Evolutionary conservation across 2,329 filamentous ascomycete species (phyloP), one percentile per base, ranked within the genome.

Genomic region (Phoma sp.): DNA sequence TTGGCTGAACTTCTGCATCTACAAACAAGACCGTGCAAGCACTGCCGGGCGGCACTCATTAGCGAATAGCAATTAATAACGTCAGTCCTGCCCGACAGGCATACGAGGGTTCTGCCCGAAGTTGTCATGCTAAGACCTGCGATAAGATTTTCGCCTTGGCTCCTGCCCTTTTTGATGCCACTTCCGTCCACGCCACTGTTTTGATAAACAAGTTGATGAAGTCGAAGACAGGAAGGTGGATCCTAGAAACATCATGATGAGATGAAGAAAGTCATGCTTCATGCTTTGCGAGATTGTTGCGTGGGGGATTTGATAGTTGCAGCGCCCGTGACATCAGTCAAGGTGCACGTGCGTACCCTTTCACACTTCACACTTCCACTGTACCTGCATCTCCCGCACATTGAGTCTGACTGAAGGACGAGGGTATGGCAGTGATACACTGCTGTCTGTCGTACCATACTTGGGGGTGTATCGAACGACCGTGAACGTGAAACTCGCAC

Each of bases 111-210:
- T 49, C 40, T 48, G 26, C 7, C 51, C 45, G 18, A 37, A 52
- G 48, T 46, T 17, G 40, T 53, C 43, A 46, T 48, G 48, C 54
- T 52, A 53, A 57, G 54, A 57, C 43, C n/a, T 34, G 43, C 47
- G 54, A 57, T 57, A 57, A 52, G 54, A 47, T 45, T 45, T 57
- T 38, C 18, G 48, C 37, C 42, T 47, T 53, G 48, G 42, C 54
- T 53, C 54, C 54, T 57, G 33, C 54, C 54, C 33, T 5, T 53
- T 57, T 45, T 2, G 54, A 53, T 12, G 26, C 33, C 26, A 25
- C 15, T 48, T 28, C 48, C 43, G 48, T 26, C 43, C 45, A 49
- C 51, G 47, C 42, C 45, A 39, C 34, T 38, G 33, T 39, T 49
- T 43, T 45, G 26, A n/a, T 43, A 42, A 25, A n/a, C 20, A 47